Evolutionary conservation across 495 filamentous ascomycete genomes (phyloP).

Genomic region (Tuber aestivum): DNA sequence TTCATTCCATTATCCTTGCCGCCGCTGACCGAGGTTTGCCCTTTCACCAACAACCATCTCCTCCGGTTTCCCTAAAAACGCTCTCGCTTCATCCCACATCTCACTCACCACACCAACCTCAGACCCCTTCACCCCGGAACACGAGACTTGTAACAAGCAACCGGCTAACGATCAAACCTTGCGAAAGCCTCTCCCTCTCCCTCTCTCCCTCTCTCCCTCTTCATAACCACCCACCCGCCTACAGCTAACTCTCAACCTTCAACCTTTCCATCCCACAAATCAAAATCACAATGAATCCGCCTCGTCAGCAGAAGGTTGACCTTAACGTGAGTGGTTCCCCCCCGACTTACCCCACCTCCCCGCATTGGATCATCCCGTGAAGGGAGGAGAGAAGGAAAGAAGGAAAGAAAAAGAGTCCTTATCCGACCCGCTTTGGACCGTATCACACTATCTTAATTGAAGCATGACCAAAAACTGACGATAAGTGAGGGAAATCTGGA

Average conservation of each 20-base stretch:
- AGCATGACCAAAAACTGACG: conserved; percentile 19
- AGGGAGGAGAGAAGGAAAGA: neutral
- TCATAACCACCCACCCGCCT: conserved; percentile 15
- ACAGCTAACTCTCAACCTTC: conserved; percentile 6
- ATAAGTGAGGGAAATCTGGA: conserved; percentile 2
- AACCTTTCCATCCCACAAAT: conserved; percentile 6
- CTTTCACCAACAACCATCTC: neutral
- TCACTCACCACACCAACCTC: neutral
- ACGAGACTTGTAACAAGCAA: neutral
- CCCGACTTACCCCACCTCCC: conserved; percentile 17
- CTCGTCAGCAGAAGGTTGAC: conserved; percentile 95
- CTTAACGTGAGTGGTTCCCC: conserved; percentile 63
- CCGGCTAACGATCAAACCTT: conserved; percentile 17
- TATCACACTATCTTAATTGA: conserved; percentile 3
- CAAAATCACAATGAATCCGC: conserved; percentile 71
- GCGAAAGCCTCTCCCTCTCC: conserved; percentile 23
- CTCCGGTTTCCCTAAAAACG: neutral
- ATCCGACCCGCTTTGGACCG: conserved; percentile 16
- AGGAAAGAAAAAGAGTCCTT: conserved; percentile 2
- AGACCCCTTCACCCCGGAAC: conserved; percentile 22
- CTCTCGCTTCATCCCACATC: neutral
- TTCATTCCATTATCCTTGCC: neutral
- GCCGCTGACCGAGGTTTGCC: neutral
- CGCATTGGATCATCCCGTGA: conserved; percentile 13
- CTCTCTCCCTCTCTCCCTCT: too few species aligned